Base-by-base conservation (phyloP, 768 basidiomycete genomes). In the Rhizopogon rudus region DNA sequence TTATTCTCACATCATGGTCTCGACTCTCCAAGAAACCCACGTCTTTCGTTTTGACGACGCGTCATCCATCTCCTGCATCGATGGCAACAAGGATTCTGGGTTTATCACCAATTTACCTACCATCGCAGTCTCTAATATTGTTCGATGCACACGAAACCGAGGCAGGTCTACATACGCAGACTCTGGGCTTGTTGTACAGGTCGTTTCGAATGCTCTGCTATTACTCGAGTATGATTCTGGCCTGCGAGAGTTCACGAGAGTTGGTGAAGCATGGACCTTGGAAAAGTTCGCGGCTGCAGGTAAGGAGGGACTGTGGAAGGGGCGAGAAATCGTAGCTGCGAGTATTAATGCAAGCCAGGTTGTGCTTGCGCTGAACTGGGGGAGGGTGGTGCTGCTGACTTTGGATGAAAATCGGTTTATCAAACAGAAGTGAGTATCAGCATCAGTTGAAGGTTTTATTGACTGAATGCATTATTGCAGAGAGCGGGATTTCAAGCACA, bases 301-400 rank as follows among this genome's bases (percentile, higher is more conserved):
- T 16, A 63, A 57, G 44, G 39, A 50, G 58, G 56, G 54, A 29
- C 52, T 42, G 39, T 67, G 63, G 71, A 60, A 60, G 45, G 60
- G 61, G 43, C 65, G 72, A 17, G 79, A 83, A 57, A 77, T 92
- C 44, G 84, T 89, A 8, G 81, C 82, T 9, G 91, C 89, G 3
- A 80, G 80, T 56, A 70, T 88, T 58, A 92, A 86, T 66, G 68
- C 82, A 1, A 85, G 82, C 54, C 88, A 91, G 68, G 72, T 88
- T 40, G 71, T 82, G 4, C 62, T 93, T 33, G 89, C 81, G 3
- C 62, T 87, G 46, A 78, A 67, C 50, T 78, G 77, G 6, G 83
- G 86, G 3, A 72, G 65, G 42, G 57, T 92, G 12, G 69, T 77
- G 1, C 58, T 81, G 9, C 75, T 93, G 44, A 77, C 71, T 20